Evolutionary conservation across 495 filamentous ascomycete species (phyloP).

Genomic region (Talaromyces borbonicus): DNA sequence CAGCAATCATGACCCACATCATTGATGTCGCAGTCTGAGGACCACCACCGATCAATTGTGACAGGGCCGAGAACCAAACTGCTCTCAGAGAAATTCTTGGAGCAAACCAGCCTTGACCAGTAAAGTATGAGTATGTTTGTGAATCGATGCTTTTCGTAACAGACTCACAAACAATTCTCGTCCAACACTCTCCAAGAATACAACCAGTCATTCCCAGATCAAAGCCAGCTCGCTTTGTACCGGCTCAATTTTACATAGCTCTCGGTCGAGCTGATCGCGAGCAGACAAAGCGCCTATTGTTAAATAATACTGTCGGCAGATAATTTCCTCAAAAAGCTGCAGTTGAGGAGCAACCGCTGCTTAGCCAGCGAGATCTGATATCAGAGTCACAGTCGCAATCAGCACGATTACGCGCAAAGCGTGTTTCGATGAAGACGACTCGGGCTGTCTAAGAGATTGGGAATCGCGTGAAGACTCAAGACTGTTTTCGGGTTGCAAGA

Average conservation of each 20-base stretch:
- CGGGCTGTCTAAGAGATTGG: neutral
- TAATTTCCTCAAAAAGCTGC: conserved; percentile 29
- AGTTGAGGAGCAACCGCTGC: conserved; percentile 23
- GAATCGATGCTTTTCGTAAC: neutral
- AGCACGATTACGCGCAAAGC: conserved; percentile 8
- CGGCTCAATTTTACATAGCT: conserved; percentile 30
- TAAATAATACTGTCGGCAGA: conserved; percentile 26
- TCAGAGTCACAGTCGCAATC: conserved; percentile 7
- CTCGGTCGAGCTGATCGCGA: neutral
- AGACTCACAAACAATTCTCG: conserved; percentile 18
- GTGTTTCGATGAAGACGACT: neutral
- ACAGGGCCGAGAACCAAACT: conserved; percentile 20
- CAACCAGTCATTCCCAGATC: conserved; percentile 27
- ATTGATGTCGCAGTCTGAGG: conserved; percentile 15
- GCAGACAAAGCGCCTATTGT: neutral
- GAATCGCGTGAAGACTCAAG: neutral
- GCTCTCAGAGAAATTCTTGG: conserved; percentile 15
- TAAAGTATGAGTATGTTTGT: neutral
- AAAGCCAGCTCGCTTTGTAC: conserved; percentile 35
- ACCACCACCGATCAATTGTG: conserved; percentile 22
- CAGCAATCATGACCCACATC: conserved; percentile 20
- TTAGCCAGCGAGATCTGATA: conserved; percentile 19
- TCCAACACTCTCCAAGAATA: conserved; percentile 21
- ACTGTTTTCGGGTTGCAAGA: neutral
- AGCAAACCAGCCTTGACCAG: conserved; percentile 16